Base-by-base conservation (phyloP, 306 rosid genomes). In the Malus orientalis region DNA sequence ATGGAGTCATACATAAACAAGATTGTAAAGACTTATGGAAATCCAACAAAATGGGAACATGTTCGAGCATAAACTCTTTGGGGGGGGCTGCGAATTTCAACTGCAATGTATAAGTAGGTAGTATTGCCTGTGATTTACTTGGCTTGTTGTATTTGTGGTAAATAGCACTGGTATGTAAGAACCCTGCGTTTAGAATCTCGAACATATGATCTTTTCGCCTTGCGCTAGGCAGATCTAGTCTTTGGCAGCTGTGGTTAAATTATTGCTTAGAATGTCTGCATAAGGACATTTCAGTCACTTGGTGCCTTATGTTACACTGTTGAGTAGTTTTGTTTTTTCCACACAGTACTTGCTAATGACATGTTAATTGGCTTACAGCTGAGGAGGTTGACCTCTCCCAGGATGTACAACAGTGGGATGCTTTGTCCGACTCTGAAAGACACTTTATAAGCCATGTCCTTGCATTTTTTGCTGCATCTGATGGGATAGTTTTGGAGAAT, bases 391-490 rank as follows among this genome's bases (percentile, higher is more conserved):
- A 91, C 81, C 97, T 93, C 66, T 86, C 96, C 22, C 74, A 66
- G 75, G 98, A 93, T 57, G 67, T 88, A 54, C 87, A 80, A 44
- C 97, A 91, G 66, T 93, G 97, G 97, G 88, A 85, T 19, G 76
- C 84, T 54, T 72, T 93, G 83, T 77, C 96, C 13, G 81, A 85
- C 81, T 88, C 97, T 4, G 98, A 93, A 85, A 93, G 84, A 86
- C 91, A 89, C 88, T 91, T 93, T 81, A 76, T 93, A 72, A 82
- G 88, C 69, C 96, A 91, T 60, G 87, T 91, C 66, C 86, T 91
- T 44, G 96, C 98, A 40, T 93, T 93, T 84, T 93, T 93, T 74
- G 98, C 97, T 5, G 90, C 98, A 42, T 93, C 98, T 58, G 98
- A 93, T 82, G 98, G 98, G 77, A 93, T 93, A 10, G 96, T 93